phyloP scores from a whole-genome alignment of 2,329 filamentous ascomycete species.

The Aspergillus proliferans region DNA sequence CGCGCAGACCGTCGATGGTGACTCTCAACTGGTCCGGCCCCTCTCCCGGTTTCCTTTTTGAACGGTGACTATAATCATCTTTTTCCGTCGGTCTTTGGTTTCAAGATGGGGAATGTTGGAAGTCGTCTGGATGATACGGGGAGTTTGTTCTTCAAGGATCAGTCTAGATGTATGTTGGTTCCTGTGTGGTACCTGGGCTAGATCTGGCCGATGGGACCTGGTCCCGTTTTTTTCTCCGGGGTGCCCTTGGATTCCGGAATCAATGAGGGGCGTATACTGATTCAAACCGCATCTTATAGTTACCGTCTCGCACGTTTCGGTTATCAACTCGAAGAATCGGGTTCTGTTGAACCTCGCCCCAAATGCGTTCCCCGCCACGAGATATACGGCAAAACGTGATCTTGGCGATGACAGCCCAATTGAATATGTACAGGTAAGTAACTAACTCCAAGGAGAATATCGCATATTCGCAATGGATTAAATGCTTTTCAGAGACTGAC shows the following conservation, averaged over 20 bases:
- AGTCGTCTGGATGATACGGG: conserved; percentile 78
- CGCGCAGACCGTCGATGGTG: conserved; percentile 28
- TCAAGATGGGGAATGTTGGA: conserved; percentile 83
- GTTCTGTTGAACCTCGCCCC: conserved; percentile 71
- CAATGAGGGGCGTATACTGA: conserved; percentile 6
- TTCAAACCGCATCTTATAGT: conserved; percentile 49
- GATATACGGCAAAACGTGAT: conserved; percentile 67
- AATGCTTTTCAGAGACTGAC: conserved; percentile 4
- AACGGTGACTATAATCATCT: conserved; percentile 19
- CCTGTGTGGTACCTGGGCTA: neutral
- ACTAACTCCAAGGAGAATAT: neutral
- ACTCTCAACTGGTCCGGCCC: conserved; percentile 21
- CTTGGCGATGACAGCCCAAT: conserved; percentile 67
- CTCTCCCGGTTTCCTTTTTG: conserved; percentile 21
- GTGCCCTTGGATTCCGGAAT: neutral
- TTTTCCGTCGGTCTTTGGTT: conserved; percentile 5
- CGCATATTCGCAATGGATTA: neutral
- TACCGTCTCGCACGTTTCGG: conserved; percentile 73
- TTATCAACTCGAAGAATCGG: conserved; percentile 74
- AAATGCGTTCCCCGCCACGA: conserved; percentile 79
- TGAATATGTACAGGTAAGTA: conserved; percentile 82
- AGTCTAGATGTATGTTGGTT: conserved; percentile 66
- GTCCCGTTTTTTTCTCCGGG: neutral
- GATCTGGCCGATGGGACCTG: neutral
- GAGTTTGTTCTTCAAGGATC: conserved; percentile 80